A percentile compares a stretch with the other conserved stretches of the same genome.
Conservation (phyloP, 345 rosid genomes). For the Alliaria petiolata region DNA sequence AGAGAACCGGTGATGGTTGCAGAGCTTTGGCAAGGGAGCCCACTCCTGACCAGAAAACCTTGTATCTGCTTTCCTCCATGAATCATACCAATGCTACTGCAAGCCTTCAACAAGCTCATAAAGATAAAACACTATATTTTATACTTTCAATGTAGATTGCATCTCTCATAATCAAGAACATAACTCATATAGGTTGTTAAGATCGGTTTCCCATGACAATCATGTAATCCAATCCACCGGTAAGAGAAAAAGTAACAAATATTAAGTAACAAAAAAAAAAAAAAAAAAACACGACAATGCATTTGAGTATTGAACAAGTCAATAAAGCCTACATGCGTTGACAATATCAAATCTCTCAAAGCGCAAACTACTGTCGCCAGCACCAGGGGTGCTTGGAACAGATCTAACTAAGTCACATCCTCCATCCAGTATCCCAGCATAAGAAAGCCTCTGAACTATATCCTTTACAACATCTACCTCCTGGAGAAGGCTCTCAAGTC, state of each 20-base stretch:
- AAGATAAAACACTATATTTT: too few relatives aligned
- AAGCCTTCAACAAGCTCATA: constrained; percentile 72
- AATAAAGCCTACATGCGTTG: too few relatives aligned
- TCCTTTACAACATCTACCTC: constrained; percentile 57
- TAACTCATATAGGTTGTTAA: too few relatives aligned
- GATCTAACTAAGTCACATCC: constrained; percentile 37
- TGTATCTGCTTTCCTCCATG: constrained; percentile 60
- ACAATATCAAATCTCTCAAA: too few relatives aligned
- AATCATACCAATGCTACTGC: constrained; percentile 46
- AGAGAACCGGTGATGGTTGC: constrained; percentile 53
- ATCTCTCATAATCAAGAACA: too few relatives aligned
- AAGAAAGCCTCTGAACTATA: constrained; percentile 55
- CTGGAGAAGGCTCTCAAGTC: constrained; percentile 51
- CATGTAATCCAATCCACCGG: too few relatives aligned
- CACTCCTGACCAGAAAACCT: constrained; percentile 51
- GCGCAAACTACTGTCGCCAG: constrained; percentile 26
- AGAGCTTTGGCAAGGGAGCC: constrained; percentile 45
- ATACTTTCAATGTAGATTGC: too few relatives aligned
- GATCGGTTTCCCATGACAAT: too few relatives aligned
- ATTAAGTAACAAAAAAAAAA: too few relatives aligned
- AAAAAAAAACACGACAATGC: too few relatives aligned
- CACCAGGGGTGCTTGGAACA: constrained; percentile 42
- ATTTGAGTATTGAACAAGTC: too few relatives aligned
- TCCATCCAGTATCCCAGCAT: constrained; percentile 57
- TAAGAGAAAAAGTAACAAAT: too few relatives aligned